Percentiles rank a stretch among this genome's conserved stretches.
Conservation (phyloP, 257 asterid species). For the Solanum arcanum region DNA sequence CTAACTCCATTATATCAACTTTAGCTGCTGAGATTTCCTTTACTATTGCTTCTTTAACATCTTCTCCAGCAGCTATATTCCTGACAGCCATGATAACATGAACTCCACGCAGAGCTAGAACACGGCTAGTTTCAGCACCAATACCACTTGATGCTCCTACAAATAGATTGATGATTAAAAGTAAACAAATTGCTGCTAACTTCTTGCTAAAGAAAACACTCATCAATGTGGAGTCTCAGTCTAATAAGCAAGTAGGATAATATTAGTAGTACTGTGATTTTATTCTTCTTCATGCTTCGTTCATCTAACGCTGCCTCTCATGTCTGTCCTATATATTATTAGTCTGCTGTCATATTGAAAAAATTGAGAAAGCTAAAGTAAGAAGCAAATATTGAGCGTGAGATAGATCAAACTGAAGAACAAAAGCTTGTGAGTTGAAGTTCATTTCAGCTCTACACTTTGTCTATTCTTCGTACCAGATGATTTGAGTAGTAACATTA, state of each 20-base stretch:
- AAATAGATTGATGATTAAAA: background rate
- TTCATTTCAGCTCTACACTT: background rate
- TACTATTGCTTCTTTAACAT: constrained; percentile 40
- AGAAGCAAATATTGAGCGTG: background rate
- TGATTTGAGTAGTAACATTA: background rate
- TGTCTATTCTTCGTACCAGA: background rate
- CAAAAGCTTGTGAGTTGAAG: no score
- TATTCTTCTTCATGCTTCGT: background rate
- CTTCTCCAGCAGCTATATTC: constrained; percentile 40
- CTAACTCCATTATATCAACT: constrained; percentile 68
- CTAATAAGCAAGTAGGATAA: background rate
- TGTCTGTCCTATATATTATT: background rate
- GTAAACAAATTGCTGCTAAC: background rate
- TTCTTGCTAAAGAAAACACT: background rate
- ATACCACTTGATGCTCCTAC: constrained; percentile 92
- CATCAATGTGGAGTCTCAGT: background rate
- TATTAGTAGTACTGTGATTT: background rate
- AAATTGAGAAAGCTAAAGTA: background rate
- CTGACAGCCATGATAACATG: constrained; percentile 69
- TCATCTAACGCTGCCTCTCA: background rate
- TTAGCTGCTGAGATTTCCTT: constrained; percentile 54
- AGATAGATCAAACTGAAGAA: background rate
- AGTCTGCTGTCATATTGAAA: background rate
- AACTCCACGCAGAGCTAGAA: constrained; percentile 72
- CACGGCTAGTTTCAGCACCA: constrained; percentile 85